Evolutionary conservation across 164 flowering plant species (phyloP), one percentile per base, ranked within the genome.

Genomic region (Chloranthus sessilifolius): DNA sequence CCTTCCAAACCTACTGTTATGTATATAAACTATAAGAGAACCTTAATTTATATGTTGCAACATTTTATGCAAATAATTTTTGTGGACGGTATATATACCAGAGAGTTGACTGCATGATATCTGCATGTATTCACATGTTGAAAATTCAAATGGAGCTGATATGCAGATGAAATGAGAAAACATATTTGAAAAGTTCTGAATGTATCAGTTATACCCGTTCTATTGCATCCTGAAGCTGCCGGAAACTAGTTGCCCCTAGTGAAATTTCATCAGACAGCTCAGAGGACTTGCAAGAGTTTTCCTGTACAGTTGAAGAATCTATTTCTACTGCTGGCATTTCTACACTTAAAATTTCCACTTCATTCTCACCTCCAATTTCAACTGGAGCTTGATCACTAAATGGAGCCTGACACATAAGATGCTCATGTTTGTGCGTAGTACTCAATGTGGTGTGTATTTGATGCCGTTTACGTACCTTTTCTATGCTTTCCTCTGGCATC

Each of bases 221-320:
- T 75, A 74, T 78, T 27, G 75, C 91, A 50, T 72, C 79, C 52
- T 79, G 94, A 56, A 90, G 98, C 70, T 87, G 91, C 29, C 58
- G 75, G 55, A 90, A 84, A 63, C 88, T 76, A 50, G 75, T 66
- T 54, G 80, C 91, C 69, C 84, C 84, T 16, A 72, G 50, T 27
- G 95, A 79, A 39, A 63, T 50, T 40, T 74, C 82, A 64, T 75
- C 74, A 10, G 66, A 52, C 62, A 74, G 50, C 31, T 45, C 68
- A 55, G 85, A 73, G 67, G 73, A 78, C 70, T 63, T 57, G 43
- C 78, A 70, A 48, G 82, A 72, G 52, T 82, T 60, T 36, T 80
- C 83, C 30, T 70, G 84, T 43, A 61, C 54, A 64, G 56, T 63
- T 31, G 79, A 76, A 53, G 80, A 67, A 53, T 72, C 87, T 21